Evolutionary conservation across 805 yeast genomes (phyloP).

Genomic region (Yarrowia porcina): DNA sequence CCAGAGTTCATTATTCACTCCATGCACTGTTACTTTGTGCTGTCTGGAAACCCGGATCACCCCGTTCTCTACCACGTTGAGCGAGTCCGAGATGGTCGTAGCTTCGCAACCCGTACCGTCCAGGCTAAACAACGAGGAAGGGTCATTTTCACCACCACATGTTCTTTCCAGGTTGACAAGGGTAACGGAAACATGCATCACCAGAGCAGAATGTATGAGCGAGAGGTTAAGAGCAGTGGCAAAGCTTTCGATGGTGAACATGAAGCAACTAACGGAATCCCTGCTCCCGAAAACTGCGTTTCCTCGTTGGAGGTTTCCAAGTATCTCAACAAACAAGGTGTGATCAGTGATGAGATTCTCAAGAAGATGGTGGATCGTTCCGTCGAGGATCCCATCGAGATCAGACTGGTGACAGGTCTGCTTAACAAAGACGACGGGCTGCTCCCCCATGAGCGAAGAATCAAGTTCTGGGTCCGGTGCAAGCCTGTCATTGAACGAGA

Average conservation of each 20-base stretch:
- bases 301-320: conserved; percentile 12
- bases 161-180: conserved; percentile 43
- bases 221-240: not conserved
- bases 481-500: conserved; percentile 24
- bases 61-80: conserved; percentile 54
- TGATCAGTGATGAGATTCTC: conserved; percentile 29
- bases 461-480: conserved; percentile 27
- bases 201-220: conserved; percentile 18
- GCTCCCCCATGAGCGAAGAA: conserved; percentile 25
- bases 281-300: conserved; percentile 12
- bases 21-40: conserved; percentile 29
- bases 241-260: conserved; percentile 15
- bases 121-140: conserved; percentile 51
- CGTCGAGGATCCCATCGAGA: conserved; percentile 29
- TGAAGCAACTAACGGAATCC: conserved; percentile 18
- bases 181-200: conserved; percentile 22
- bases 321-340: conserved; percentile 20
- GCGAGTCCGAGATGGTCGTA: conserved; percentile 50
- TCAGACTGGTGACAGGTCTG: conserved; percentile 25
- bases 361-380: conserved; percentile 33
- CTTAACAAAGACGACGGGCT: conserved; percentile 12
- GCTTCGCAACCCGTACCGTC: conserved; percentile 51
- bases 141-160: conserved; percentile 50
- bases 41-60: conserved; percentile 28
- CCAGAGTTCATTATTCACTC: conserved; percentile 27